Conservation (phyloP, 1,284 basidiomycete species). For the Fistulina hepatica region DNA sequence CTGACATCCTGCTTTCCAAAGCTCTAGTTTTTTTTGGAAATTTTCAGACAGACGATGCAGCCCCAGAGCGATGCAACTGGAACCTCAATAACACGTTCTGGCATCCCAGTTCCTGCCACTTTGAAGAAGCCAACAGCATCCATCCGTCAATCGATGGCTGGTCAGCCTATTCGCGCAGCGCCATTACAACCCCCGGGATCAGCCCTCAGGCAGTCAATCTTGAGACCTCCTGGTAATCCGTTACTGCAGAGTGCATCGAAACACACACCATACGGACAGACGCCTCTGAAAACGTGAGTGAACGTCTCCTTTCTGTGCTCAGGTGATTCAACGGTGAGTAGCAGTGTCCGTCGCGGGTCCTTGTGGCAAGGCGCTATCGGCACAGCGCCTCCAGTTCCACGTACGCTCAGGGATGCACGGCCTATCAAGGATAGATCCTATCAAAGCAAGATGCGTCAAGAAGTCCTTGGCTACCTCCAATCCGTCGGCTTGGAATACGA, state of each 20-base stretch:
- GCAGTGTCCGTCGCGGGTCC: constrained; percentile 57
- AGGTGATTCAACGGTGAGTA: constrained; percentile 18
- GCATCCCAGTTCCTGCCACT: constrained; percentile 49
- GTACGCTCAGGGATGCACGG: constrained; percentile 53
- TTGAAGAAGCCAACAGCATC: constrained; percentile 47
- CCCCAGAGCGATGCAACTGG: constrained; percentile 38
- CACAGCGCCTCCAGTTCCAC: constrained; percentile 22
- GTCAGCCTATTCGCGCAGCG: constrained; percentile 48
- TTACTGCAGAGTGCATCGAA: constrained; percentile 61
- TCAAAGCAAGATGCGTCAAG: constrained; percentile 64
- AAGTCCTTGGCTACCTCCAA: constrained; percentile 61
- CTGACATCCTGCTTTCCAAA: too few species aligned
- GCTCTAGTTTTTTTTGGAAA: too few species aligned
- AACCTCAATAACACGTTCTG: constrained; percentile 43
- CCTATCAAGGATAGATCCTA: constrained; percentile 64
- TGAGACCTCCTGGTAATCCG: constrained; percentile 50
- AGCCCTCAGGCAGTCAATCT: constrained; percentile 51
- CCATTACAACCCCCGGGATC: constrained; percentile 34
- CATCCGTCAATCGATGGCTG: constrained; percentile 58
- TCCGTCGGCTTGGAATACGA: constrained; percentile 53
- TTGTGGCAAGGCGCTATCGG: constrained; percentile 36
- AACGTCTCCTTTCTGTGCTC: constrained; percentile 3
- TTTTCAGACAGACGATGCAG: constrained; percentile 45
- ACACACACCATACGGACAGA: constrained; percentile 59
- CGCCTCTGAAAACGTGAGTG: constrained; percentile 62